phyloP scores from a whole-genome alignment of 2,329 filamentous ascomycete species.

The Talaromyces albobiverticillius region DNA sequence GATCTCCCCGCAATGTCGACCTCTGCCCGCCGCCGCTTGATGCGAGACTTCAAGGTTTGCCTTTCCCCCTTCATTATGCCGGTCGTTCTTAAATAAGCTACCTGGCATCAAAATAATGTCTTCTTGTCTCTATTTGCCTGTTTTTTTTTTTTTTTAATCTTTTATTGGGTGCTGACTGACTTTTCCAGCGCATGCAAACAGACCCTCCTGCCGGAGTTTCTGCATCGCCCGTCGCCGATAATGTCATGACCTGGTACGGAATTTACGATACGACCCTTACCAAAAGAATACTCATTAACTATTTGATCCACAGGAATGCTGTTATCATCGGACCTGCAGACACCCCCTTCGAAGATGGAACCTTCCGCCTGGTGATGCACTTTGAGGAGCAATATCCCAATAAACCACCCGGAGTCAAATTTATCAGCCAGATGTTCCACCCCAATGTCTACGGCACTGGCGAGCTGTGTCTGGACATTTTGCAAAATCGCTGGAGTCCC shows the following conservation, averaged over 20 bases:
- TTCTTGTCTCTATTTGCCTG: neutral
- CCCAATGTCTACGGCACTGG: conserved; percentile 97
- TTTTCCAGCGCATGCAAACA: conserved; percentile 88
- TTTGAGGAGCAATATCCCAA: conserved; percentile 99
- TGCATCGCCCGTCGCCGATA: conserved; percentile 78
- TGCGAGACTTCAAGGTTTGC: conserved; percentile 97
- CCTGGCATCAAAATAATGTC: conserved; percentile 1
- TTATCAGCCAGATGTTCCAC: conserved; percentile 99
- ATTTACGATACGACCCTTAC: neutral
- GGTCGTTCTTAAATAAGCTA: no score
- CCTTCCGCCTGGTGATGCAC: conserved; percentile 96
- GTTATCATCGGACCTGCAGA: conserved; percentile 97
- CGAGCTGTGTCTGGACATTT: conserved; percentile 91
- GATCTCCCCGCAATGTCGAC: conserved; percentile 68
- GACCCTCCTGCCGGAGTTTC: conserved; percentile 96
- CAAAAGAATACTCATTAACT: conserved; percentile 23
- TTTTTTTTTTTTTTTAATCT: no score
- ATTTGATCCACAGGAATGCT: conserved; percentile 69
- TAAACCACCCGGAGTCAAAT: conserved; percentile 96
- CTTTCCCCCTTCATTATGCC: neutral
- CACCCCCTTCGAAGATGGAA: conserved; percentile 97
- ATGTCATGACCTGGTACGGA: conserved; percentile 40
- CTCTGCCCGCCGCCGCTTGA: conserved; percentile 88
- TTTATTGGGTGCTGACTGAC: neutral
- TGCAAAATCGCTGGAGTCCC: conserved; percentile 97